Conservation (phyloP, 768 basidiomycete species). For the Amanita pseudoporphyria region DNA sequence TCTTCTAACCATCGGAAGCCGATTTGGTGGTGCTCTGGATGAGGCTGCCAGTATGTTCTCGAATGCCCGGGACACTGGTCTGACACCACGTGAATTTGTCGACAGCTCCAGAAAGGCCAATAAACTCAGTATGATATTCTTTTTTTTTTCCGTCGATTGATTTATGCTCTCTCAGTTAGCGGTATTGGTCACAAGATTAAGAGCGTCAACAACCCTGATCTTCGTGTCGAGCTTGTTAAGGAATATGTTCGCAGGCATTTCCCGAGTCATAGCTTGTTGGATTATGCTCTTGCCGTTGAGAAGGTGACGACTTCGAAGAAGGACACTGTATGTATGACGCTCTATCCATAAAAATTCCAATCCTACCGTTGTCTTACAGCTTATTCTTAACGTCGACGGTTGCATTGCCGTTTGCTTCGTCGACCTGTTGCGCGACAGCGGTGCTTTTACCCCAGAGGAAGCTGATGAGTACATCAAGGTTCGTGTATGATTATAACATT, state of each 20-base stretch:
- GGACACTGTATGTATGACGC: conserved; percentile 56
- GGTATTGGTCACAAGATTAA: conserved; percentile 99
- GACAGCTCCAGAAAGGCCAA: conserved; percentile 88
- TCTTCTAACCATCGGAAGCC: conserved; percentile 94
- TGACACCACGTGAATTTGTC: conserved; percentile 98
- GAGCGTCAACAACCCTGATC: conserved; percentile 92
- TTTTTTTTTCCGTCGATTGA: conserved; percentile 5
- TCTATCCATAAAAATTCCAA: not conserved
- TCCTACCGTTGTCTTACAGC: conserved; percentile 24
- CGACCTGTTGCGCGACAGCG: conserved; percentile 83
- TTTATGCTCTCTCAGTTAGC: conserved; percentile 43
- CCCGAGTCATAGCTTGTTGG: conserved; percentile 87
- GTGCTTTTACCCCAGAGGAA: conserved; percentile 93
- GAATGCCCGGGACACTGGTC: conserved; percentile 77
- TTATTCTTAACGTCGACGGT: conserved; percentile 95
- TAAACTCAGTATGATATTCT: conserved; percentile 63
- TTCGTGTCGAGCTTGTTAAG: conserved; percentile 89
- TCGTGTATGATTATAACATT: conserved; percentile 1
- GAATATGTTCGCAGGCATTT: conserved; percentile 94
- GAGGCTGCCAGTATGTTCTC: conserved; percentile 98
- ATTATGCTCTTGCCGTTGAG: conserved; percentile 95
- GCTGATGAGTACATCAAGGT: conserved; percentile 95
- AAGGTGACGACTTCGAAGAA: conserved; percentile 97
- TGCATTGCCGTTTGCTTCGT: conserved; percentile 96
- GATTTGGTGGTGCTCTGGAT: conserved; percentile 97